Base-by-base conservation (phyloP, 1,139 yeast species). In the Debaryomyces coudertii region DNA sequence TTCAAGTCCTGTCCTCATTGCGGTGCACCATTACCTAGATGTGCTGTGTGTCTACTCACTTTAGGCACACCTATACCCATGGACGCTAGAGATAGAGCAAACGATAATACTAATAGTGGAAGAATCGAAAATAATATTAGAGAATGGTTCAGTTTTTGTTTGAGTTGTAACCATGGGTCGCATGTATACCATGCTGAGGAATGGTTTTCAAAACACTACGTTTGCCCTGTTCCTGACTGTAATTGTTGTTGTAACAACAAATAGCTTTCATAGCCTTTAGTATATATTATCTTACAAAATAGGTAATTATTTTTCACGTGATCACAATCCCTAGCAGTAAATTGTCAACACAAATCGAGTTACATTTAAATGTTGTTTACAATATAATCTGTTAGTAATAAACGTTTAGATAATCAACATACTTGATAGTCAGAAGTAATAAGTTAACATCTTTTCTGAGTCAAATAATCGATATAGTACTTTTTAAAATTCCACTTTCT, bases 151-250 rank as follows among this genome's bases (percentile, higher is more conserved):
- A 88, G 95, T 53, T 90, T 90, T 65, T 93, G 99, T 61, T 70
- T 93, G 52, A 82, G 85, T 23, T 93, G 98, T 62, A 89, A 87
- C 61, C 98, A 93, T 60, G 97, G 97, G 1, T 83, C 86, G 77
- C 99, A 93, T 68, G 92, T 96, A 0, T 90, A 86, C 12, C 98
- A 93, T 63, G 97, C 98, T 0, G 90, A 87, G 54, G 96, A 90
- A 59, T 93, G 98, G 98, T 93, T 93, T 61, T 79, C 85, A 15
- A 85, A 85, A 62, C 96, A 92, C 57, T 81, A 79, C 47, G 81
- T 88, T 2, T 93, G 99, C 61, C 97, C 99, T 0, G 96, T 92
- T 2, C 97, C 98, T 0, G 96, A 90, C 44, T 93, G 98, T 58
- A 75, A 77, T 42, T 93, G 98, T 61, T 73, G 82, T 43, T 92